Evolutionary conservation across 2,329 filamentous ascomycete genomes (phyloP).

Genomic region (Microdochium paspali): DNA sequence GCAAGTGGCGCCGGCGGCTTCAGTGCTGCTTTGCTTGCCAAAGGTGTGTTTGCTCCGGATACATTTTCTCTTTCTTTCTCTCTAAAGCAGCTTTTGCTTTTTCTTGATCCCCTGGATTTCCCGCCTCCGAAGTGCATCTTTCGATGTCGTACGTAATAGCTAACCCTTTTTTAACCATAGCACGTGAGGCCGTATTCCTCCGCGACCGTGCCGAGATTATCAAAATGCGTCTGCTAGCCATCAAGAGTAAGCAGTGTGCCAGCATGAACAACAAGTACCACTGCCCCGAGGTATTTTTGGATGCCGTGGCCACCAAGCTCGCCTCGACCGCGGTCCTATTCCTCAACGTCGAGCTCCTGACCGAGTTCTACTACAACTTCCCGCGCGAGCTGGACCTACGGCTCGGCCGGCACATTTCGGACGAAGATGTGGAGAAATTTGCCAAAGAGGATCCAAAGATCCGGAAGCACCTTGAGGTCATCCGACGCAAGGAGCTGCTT

Average conservation of each 20-base stretch:
- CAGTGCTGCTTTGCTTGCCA: slow-evolving; percentile 73
- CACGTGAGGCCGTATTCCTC: slow-evolving; percentile 87
- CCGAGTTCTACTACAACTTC: slow-evolving; percentile 97
- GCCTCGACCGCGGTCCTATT: slow-evolving; percentile 93
- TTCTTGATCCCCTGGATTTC: not conserved
- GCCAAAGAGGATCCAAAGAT: slow-evolving; percentile 91
- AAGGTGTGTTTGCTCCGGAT: slow-evolving; percentile 47
- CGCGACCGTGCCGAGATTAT: slow-evolving; percentile 85
- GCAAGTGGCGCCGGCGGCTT: slow-evolving; percentile 86
- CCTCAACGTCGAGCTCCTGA: slow-evolving; percentile 91
- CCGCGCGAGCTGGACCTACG: slow-evolving; percentile 83
- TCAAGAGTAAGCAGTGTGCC: slow-evolving; percentile 85
- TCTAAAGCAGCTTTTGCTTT: too few relatives aligned
- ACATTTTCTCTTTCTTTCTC: too few relatives aligned
- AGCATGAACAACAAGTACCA: slow-evolving; percentile 84
- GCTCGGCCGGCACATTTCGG: slow-evolving; percentile 70
- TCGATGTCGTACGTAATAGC: too few relatives aligned
- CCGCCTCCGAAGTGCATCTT: too few relatives aligned
- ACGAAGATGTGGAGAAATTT: slow-evolving; percentile 78
- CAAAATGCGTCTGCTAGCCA: slow-evolving; percentile 77
- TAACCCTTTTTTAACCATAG: too few relatives aligned
- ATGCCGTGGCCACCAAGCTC: slow-evolving; percentile 90
- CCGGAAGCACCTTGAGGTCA: slow-evolving; percentile 80
- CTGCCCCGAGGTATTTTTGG: slow-evolving; percentile 96
- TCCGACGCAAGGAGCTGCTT: slow-evolving; percentile 81